A percentile compares a stretch with the other conserved stretches of the same genome.
phyloP scores from a whole-genome alignment of 1,284 basidiomycete genomes.

The Pseudozyma flocculosa region DNA sequence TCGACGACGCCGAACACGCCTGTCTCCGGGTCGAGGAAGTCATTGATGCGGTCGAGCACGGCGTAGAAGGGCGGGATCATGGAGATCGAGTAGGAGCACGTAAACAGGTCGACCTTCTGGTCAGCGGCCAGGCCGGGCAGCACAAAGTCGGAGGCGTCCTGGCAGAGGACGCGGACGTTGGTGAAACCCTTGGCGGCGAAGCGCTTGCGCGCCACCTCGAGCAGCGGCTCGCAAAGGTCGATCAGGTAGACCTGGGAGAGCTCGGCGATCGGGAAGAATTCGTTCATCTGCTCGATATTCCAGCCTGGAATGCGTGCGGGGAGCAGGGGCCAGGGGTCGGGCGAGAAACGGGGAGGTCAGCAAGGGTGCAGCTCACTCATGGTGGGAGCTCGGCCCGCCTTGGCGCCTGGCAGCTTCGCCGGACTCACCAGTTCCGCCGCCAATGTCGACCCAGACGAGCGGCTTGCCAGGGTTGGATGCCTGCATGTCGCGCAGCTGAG shows the following conservation, averaged over 20 bases:
- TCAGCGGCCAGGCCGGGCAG: slow-evolving; percentile 62
- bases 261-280: slow-evolving; percentile 64
- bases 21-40: slow-evolving; percentile 68
- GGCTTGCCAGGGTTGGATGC: slow-evolving; percentile 61
- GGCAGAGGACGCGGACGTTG: slow-evolving; percentile 73
- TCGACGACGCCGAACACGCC: slow-evolving; percentile 75
- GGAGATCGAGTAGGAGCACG: slow-evolving; percentile 57
- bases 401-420: too few relatives aligned
- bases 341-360: neutral
- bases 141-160: slow-evolving; percentile 72
- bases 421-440: slow-evolving; percentile 72
- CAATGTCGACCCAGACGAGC: slow-evolving; percentile 78
- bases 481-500: slow-evolving; percentile 65
- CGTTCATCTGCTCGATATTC: slow-evolving; percentile 80
- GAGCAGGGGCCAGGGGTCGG: neutral
- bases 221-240: slow-evolving; percentile 73
- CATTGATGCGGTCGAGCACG: slow-evolving; percentile 71
- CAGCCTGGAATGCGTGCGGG: slow-evolving; percentile 64
- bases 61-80: slow-evolving; percentile 71
- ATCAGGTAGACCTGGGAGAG: slow-evolving; percentile 68
- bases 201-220: slow-evolving; percentile 71
- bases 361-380: neutral
- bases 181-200: slow-evolving; percentile 72
- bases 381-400: too few relatives aligned
- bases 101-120: slow-evolving; percentile 55